phyloP scores from a whole-genome alignment of 2,329 filamentous ascomycete species.

The Aspergillus japonicus region DNA sequence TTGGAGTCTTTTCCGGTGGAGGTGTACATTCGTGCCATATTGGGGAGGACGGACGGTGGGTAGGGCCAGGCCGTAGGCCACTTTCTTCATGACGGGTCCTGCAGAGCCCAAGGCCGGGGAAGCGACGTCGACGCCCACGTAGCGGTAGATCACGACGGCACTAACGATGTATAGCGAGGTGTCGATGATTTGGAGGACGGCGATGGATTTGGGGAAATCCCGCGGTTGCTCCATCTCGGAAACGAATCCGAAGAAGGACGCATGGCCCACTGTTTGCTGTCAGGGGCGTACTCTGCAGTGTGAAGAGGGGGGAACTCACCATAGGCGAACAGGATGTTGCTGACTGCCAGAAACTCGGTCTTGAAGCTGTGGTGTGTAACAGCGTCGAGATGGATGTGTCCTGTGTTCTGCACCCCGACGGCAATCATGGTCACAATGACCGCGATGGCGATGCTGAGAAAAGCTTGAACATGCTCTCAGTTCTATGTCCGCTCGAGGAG shows the following conservation, averaged over 20 bases:
- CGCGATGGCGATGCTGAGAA: slow-evolving; percentile 56
- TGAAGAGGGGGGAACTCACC: slow-evolving; percentile 29
- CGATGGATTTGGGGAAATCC: slow-evolving; percentile 62
- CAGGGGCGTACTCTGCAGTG: background rate
- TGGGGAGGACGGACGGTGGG: slow-evolving; percentile 51
- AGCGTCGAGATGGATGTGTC: slow-evolving; percentile 34
- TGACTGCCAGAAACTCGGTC: slow-evolving; percentile 59
- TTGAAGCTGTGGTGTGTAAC: slow-evolving; percentile 47
- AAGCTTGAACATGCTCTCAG: slow-evolving; percentile 44
- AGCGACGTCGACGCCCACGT: slow-evolving; percentile 59
- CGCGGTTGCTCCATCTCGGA: slow-evolving; percentile 61
- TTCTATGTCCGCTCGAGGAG: background rate
- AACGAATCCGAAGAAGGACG: slow-evolving; percentile 66
- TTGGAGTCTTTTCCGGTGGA: too few species aligned
- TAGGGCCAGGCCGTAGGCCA: slow-evolving; percentile 66
- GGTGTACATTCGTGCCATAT: background rate
- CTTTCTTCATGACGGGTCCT: slow-evolving; percentile 55
- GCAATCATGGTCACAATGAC: slow-evolving; percentile 66
- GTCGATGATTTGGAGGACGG: slow-evolving; percentile 60
- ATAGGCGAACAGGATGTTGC: slow-evolving; percentile 71
- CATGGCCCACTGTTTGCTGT: slow-evolving; percentile 49
- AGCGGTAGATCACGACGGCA: slow-evolving; percentile 67
- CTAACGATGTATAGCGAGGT: slow-evolving; percentile 65
- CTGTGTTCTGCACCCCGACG: slow-evolving; percentile 55
- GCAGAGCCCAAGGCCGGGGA: slow-evolving; percentile 67